phyloP scores from a whole-genome alignment of 306 rosid genomes.

The Mucuna pruriens region DNA sequence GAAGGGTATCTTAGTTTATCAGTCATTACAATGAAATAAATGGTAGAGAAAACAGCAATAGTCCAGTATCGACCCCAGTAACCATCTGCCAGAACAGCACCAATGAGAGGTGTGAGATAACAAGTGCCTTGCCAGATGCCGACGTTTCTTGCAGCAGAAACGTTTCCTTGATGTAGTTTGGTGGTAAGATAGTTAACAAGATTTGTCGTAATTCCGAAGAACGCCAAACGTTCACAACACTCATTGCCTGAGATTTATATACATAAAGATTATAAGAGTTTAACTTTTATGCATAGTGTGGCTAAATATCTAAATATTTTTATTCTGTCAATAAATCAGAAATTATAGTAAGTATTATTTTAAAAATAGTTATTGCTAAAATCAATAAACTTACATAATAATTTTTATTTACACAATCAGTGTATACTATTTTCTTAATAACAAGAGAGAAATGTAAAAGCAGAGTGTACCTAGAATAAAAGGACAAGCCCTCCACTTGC shows the following conservation, averaged over 20 bases:
- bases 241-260: conserved; percentile 67
- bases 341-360: background rate
- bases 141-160: conserved; percentile 82
- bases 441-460: conserved; percentile 1
- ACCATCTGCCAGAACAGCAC: conserved; percentile 88
- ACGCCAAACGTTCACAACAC: conserved; percentile 91
- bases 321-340: background rate
- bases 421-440: too few relatives aligned
- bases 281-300: background rate
- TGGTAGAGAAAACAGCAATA: conserved; percentile 66
- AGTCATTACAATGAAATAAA: conserved; percentile 71
- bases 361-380: background rate
- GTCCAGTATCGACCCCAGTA: conserved; percentile 99
- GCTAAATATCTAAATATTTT: background rate
- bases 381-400: background rate
- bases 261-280: conserved; percentile 18
- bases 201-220: conserved; percentile 83
- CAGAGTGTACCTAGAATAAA: conserved; percentile 70
- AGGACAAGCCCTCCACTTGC: conserved; percentile 70
- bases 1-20: background rate
- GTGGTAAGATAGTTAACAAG: conserved; percentile 86
- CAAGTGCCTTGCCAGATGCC: conserved; percentile 95
- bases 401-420: background rate
- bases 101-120: conserved; percentile 91
- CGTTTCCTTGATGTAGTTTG: conserved; percentile 83